These are phyloP conservation scores for Globisporangium lucens DNA, from an alignment of 352 stramenopile genomes.

Conservation along the genomic window DNA sequence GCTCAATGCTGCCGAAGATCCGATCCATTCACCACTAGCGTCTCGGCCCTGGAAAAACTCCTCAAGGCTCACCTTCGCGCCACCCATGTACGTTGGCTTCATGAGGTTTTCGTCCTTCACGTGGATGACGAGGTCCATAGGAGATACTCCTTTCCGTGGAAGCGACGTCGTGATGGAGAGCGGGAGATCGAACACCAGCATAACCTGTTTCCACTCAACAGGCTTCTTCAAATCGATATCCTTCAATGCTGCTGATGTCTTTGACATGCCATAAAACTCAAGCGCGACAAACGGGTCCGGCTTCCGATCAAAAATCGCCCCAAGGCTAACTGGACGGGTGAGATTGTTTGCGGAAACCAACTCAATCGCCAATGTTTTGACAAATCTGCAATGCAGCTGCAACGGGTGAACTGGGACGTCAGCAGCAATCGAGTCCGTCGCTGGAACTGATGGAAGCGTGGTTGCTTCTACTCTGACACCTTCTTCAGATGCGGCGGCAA, in stretches of 20 bases:
- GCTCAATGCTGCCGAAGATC: background rate
- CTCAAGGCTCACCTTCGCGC: conserved; percentile 27
- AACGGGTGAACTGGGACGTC: background rate
- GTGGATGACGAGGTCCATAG: conserved; percentile 28
- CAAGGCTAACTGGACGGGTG: conserved; percentile 28
- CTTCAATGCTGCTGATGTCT: conserved; percentile 23
- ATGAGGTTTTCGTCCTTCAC: conserved; percentile 43
- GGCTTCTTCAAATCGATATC: conserved; percentile 39
- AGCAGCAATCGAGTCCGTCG: background rate
- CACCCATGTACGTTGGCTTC: conserved; percentile 44
- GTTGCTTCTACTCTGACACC: background rate
- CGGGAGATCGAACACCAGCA: conserved; percentile 27
- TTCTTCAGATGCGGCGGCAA: background rate
- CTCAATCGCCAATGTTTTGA: conserved; percentile 27
- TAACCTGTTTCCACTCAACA: conserved; percentile 22
- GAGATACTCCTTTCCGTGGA: conserved; percentile 17
- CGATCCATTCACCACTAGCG: conserved; percentile 2
- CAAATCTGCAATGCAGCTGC: background rate
- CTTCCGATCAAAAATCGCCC: conserved; percentile 34
- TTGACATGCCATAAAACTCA: conserved; percentile 26
- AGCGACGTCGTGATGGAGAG: background rate
- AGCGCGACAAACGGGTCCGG: conserved; percentile 36
- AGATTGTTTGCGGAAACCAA: conserved; percentile 27
- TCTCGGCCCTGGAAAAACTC: conserved; percentile 25
- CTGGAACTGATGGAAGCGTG: background rate